These are phyloP conservation scores for Hypoxylon sp. DNA, from an alignment of 2,329 filamentous ascomycete species.

Conservation along the genomic window DNA sequence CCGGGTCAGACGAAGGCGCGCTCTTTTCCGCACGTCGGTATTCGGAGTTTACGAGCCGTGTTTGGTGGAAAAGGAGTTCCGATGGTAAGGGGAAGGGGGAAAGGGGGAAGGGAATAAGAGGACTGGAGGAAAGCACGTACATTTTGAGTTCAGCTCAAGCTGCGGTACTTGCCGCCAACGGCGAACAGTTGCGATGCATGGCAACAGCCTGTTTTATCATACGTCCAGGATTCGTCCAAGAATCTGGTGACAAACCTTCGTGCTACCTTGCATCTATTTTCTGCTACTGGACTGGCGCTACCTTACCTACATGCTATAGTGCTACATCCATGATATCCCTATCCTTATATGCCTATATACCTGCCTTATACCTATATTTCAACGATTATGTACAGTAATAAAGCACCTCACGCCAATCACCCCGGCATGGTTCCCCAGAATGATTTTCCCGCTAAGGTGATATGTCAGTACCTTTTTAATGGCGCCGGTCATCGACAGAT, in stretches of 20 bases:
- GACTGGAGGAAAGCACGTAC: neutral
- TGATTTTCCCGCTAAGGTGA: constrained; percentile 57
- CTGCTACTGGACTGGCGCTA: neutral
- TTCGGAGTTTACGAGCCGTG: constrained; percentile 43
- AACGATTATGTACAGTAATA: constrained; percentile 35
- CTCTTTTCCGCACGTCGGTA: constrained; percentile 40
- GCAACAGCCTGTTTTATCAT: constrained; percentile 9
- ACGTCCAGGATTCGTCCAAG: neutral
- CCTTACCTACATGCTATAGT: too few species aligned
- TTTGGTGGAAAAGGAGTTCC: constrained; percentile 19
- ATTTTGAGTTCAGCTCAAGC: constrained; percentile 15
- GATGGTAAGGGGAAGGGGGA: constrained; percentile 14
- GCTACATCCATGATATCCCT: too few species aligned
- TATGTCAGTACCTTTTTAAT: constrained; percentile 55
- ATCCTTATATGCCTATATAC: constrained; percentile 24
- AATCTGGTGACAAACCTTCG: constrained; percentile 15
- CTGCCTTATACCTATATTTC: constrained; percentile 32
- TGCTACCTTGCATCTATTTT: constrained; percentile 37
- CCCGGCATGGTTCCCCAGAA: constrained; percentile 54
- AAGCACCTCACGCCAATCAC: constrained; percentile 26
- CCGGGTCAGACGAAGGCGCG: constrained; percentile 20
- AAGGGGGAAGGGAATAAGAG: constrained; percentile 5
- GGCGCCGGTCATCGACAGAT: constrained; percentile 53
- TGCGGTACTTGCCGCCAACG: constrained; percentile 36
- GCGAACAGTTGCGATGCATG: constrained; percentile 24